Evolutionary conservation across 2,329 filamentous ascomycete species (phyloP), one percentile per base, ranked within the genome.

Genomic region (Exophiala sp.): DNA sequence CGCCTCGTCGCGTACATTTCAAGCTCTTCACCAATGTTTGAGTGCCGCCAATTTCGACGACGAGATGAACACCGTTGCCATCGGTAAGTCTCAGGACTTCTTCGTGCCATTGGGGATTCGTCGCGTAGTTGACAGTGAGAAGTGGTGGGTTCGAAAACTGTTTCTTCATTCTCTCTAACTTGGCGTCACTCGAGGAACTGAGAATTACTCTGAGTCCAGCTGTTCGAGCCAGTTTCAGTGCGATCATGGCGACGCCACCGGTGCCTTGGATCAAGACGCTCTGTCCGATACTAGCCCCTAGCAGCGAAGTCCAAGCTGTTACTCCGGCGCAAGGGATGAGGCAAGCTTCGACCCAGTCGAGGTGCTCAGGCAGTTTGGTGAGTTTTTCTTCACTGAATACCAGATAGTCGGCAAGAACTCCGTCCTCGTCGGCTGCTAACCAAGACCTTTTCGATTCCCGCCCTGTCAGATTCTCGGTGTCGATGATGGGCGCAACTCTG

Each of bases 181-280:
- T 73, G 8, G 54, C 50, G 35, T 72, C 69, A 44, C 65, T 68
- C 1, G 70, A 72, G 1, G 71, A 73, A 12, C 59, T 72, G 24
- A 74, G 38, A 35, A 75, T 71, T 3, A 73, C 63, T 20, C 62
- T 64, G 5, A 69, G 58, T 2, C 70, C 70, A 1, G 69, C 55
- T 0, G 66, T 64, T 10, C 62, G 52, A 0, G 66, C 65, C 8
- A 73, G 62, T 51, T 71, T 70, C 0, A 73, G 63, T 2, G 70
- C 71, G 41, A 70, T 68, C 10, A 66, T 62, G 12, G 58, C 60
- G 2, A 72, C 71, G 10, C 70, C 71, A 1, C 70, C 70, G 16
- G 71, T 72, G 69, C 71, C 74, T 68, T 77, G 74, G 36, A 78
- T 73, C 16, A 78, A 61, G 14, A 78, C 70, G 2, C 63, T 75